Conservation (phyloP, 2,329 filamentous ascomycete genomes). For the Sarocladium brachiariae region DNA sequence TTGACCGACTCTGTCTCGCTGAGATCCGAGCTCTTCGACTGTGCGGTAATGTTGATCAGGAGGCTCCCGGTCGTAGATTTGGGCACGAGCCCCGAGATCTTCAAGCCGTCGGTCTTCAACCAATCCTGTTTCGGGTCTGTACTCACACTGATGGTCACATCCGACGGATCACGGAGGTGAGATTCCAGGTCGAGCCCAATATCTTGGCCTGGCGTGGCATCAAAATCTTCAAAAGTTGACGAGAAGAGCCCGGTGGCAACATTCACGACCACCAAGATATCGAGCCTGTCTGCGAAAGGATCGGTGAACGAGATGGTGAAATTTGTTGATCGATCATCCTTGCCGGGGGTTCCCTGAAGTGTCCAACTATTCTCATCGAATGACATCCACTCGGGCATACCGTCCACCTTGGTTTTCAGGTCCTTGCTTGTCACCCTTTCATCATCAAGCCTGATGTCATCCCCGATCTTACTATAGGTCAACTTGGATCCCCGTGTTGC, state of each 20-base stretch:
- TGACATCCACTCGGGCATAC: slow-evolving; percentile 61
- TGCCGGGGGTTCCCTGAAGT: slow-evolving; percentile 58
- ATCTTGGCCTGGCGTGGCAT: slow-evolving; percentile 31
- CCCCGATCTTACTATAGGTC: slow-evolving; percentile 43
- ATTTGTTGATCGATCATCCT: slow-evolving; percentile 51
- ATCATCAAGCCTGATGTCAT: slow-evolving; percentile 52
- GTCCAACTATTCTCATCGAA: slow-evolving; percentile 56
- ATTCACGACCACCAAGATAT: slow-evolving; percentile 40
- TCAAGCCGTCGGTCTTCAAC: slow-evolving; percentile 33
- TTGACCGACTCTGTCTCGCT: slow-evolving; percentile 31
- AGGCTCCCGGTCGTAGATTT: slow-evolving; percentile 24
- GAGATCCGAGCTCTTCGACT: slow-evolving; percentile 25
- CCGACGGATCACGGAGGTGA: slow-evolving; percentile 33
- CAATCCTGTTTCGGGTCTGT: slow-evolving; percentile 33
- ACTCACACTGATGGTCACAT: slow-evolving; percentile 30
- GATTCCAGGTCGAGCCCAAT: slow-evolving; percentile 36
- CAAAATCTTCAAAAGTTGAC: slow-evolving; percentile 31
- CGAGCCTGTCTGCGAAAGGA: slow-evolving; percentile 50
- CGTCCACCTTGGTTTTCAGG: slow-evolving; percentile 43
- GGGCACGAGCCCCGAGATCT: slow-evolving; percentile 35
- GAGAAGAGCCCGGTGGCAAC: slow-evolving; percentile 33
- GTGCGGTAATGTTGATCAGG: slow-evolving; percentile 24
- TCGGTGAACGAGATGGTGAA: slow-evolving; percentile 58
- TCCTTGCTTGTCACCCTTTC: slow-evolving; percentile 39
- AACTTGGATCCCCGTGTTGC: slow-evolving; percentile 46